Percentiles rank a stretch among this genome's conserved stretches.
Conservation (phyloP, 1,284 basidiomycete genomes). For the Ganoderma leucocontextum region DNA sequence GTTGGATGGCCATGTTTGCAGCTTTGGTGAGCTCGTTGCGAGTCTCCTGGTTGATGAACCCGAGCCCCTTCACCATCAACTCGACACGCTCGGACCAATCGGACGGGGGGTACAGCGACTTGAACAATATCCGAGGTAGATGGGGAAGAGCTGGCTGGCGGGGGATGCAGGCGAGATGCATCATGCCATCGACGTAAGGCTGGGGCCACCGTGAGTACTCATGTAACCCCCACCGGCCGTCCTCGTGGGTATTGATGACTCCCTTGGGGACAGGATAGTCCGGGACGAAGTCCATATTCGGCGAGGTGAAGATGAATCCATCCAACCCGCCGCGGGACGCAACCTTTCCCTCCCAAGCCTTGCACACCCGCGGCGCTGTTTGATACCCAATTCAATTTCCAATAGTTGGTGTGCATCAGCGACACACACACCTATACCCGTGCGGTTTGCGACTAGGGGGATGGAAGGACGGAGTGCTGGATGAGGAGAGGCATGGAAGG, state of each 20-base stretch:
- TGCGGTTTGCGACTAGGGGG: not conserved
- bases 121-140: not conserved
- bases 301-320: conserved; percentile 37
- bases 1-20: not conserved
- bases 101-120: not conserved
- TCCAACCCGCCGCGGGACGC: not conserved
- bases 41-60: conserved; percentile 4
- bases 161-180: conserved; percentile 6
- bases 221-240: conserved; percentile 28
- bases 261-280: not conserved
- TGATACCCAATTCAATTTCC: not conserved
- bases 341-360: conserved; percentile 8
- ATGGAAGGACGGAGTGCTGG: not conserved
- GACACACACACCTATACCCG: not conserved
- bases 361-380: not conserved
- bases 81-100: conserved; percentile 1
- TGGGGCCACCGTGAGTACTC: conserved; percentile 7
- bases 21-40: not conserved
- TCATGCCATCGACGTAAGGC: conserved; percentile 1
- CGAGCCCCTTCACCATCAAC: conserved; percentile 9
- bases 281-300: conserved; percentile 42
- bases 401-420: not conserved
- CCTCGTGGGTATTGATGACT: conserved; percentile 30
- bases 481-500: not conserved
- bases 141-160: not conserved